Conservation (phyloP, 202 grass and related monocot species). For the Carex sylvatica region DNA sequence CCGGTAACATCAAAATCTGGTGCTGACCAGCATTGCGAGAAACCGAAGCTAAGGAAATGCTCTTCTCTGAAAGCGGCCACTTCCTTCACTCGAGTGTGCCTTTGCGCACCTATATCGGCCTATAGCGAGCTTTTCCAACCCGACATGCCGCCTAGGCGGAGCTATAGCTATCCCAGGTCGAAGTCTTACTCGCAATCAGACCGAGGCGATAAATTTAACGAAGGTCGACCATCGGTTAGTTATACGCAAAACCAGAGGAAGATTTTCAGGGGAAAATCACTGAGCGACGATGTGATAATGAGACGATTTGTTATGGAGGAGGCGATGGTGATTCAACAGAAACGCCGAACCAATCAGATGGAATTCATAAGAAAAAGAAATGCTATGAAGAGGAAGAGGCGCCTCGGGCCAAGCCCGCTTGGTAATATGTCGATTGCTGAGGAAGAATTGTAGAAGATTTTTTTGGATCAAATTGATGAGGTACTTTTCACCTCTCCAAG, state of each 20-base stretch:
- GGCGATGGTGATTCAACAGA: slow-evolving; percentile 49
- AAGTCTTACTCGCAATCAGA: slow-evolving; percentile 48
- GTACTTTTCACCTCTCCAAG: neutral
- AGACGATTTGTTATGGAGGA: slow-evolving; percentile 89
- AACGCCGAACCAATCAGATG: slow-evolving; percentile 81
- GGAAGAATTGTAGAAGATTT: slow-evolving; percentile 12
- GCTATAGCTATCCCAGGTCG: slow-evolving; percentile 80
- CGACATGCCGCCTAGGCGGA: slow-evolving; percentile 72
- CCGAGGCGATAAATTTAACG: slow-evolving; percentile 12
- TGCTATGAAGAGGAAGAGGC: slow-evolving; percentile 55
- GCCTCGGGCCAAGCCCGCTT: slow-evolving; percentile 78
- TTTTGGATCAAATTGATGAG: neutral
- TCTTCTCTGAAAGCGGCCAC: slow-evolving; percentile 86
- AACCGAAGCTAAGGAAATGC: slow-evolving; percentile 63
- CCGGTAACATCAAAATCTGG: neutral
- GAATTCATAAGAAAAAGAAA: slow-evolving; percentile 80
- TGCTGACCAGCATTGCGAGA: slow-evolving; percentile 7
- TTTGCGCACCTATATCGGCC: slow-evolving; percentile 85
- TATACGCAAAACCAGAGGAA: slow-evolving; percentile 20
- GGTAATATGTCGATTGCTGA: slow-evolving; percentile 61
- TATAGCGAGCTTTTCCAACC: slow-evolving; percentile 71
- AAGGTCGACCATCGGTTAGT: neutral
- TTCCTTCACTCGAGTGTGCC: slow-evolving; percentile 91
- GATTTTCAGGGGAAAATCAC: slow-evolving; percentile 89
- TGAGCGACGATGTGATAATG: slow-evolving; percentile 84